Base-by-base conservation (phyloP, 2,329 filamentous ascomycete species). In the Leptosphaerulina australis region DNA sequence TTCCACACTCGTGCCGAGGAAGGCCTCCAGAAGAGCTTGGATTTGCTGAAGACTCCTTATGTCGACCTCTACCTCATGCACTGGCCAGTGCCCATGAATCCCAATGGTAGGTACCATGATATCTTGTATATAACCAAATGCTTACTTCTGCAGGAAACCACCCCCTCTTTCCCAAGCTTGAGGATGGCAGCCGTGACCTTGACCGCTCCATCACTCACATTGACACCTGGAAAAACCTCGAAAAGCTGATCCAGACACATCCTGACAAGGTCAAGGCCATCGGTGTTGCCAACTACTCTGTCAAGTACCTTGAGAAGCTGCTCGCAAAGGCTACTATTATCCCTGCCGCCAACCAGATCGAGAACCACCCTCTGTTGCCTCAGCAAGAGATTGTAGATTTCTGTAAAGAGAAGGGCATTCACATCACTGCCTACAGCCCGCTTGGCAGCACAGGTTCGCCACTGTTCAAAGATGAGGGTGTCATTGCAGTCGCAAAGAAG, bases 41-140 rank as follows among this genome's bases (percentile, higher is more conserved):
- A 86, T 74, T 81, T 82, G 52, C 77, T 95, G 26, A 88, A 89
- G 1, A 77, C 94, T 37, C 87, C 91, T 58, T 93, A 95, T 70
- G 81, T 95, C 4, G 91, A 95, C 70, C 77, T 95, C 49, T 91
- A 84, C 69, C 80, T 95, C 28, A 83, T 95, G 78, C 90, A 96
- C 76, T 94, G 90, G 89, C 88, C 89, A 5, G 77, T 91, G 35
- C 84, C 88, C 39, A 86, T 92, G 84, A 93, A 92, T 76, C 87
- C 88, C 6, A 81, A 88, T 25, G 88, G 87, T 82, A 53, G 30
- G 57, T 40, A 26, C 26, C 17, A 3, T 18, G 12, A 5, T 8
- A 3, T 1, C 41, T 2, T 9, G 14, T 15, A 26, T 11, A 22
- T 8, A 8, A 10, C 36, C 8, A 6, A 11, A 12, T 3, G 35